Conservation (phyloP, 2,329 filamentous ascomycete genomes). For the Penicillium sp. region DNA sequence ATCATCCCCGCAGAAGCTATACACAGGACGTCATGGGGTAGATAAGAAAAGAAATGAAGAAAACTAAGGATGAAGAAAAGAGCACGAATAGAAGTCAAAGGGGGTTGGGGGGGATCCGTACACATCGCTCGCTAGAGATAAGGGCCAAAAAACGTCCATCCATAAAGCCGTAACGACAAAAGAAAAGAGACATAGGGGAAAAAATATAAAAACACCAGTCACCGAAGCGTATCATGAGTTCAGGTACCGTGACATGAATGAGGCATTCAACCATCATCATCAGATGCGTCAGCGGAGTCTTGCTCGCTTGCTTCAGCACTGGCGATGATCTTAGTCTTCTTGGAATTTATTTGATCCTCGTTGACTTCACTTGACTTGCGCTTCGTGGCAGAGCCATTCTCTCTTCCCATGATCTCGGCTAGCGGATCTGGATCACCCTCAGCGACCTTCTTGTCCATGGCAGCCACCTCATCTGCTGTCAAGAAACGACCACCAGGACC, state of each 20-base stretch:
- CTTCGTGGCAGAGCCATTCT: slow-evolving; percentile 45
- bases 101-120: slow-evolving; percentile 24
- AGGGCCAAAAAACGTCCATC: slow-evolving; percentile 30
- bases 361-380: slow-evolving; percentile 52
- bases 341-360: slow-evolving; percentile 46
- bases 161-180: slow-evolving; percentile 31
- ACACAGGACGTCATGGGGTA: background rate
- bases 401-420: slow-evolving; percentile 39
- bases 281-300: slow-evolving; percentile 48
- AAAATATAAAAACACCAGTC: slow-evolving; percentile 6
- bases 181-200: slow-evolving; percentile 19
- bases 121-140: slow-evolving; percentile 39
- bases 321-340: slow-evolving; percentile 55
- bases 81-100: slow-evolving; percentile 21
- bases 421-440: slow-evolving; percentile 23
- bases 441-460: slow-evolving; percentile 71
- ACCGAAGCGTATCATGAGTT: background rate
- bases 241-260: background rate
- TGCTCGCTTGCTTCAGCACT: slow-evolving; percentile 56
- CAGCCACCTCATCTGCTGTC: slow-evolving; percentile 92
- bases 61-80: background rate
- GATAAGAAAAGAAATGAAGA: background rate
- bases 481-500: slow-evolving; percentile 94
- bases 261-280: slow-evolving; percentile 48
- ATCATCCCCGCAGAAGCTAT: slow-evolving; percentile 6